Evolutionary conservation across 257 asterid species (phyloP).

Genomic region (Fraxinus americana): DNA sequence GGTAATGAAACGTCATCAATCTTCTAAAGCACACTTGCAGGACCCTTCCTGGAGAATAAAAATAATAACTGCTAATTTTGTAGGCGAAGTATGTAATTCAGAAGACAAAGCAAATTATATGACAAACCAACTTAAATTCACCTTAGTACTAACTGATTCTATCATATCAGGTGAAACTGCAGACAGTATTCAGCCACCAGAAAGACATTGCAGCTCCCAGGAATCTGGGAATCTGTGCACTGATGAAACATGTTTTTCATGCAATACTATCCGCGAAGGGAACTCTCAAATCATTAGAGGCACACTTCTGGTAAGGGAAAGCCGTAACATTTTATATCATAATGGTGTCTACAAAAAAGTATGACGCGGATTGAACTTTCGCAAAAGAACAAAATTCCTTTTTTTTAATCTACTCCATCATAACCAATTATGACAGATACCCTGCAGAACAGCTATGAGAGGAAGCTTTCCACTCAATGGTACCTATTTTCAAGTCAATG

Average conservation of each 20-base stretch:
- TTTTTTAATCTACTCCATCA: conserved; percentile 24
- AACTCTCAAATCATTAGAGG: conserved; percentile 85
- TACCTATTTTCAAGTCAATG: conserved; percentile 96
- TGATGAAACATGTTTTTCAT: conserved; percentile 77
- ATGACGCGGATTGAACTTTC: neutral
- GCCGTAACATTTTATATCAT: neutral
- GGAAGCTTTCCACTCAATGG: conserved; percentile 99
- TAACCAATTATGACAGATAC: conserved; percentile 60
- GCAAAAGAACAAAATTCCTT: neutral
- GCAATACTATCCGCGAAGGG: conserved; percentile 90
- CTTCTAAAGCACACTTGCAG: neutral
- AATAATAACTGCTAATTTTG: conserved; percentile 15
- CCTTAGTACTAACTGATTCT: conserved; percentile 20
- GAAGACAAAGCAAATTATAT: no score
- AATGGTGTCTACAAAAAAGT: conserved; percentile 7
- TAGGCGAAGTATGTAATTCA: neutral
- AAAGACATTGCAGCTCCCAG: conserved; percentile 66
- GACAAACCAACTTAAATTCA: neutral
- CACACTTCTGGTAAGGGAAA: conserved; percentile 75
- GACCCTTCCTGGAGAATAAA: conserved; percentile 13
- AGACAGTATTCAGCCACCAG: conserved; percentile 83
- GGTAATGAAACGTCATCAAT: conserved; percentile 47
- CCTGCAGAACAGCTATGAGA: conserved; percentile 98
- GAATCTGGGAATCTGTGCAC: conserved; percentile 66
- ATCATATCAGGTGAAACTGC: conserved; percentile 79